A percentile compares a stretch with the other conserved stretches of the same genome.
Conservation (phyloP, 805 yeast species). For the Metahyphopichia silvanorum region DNA sequence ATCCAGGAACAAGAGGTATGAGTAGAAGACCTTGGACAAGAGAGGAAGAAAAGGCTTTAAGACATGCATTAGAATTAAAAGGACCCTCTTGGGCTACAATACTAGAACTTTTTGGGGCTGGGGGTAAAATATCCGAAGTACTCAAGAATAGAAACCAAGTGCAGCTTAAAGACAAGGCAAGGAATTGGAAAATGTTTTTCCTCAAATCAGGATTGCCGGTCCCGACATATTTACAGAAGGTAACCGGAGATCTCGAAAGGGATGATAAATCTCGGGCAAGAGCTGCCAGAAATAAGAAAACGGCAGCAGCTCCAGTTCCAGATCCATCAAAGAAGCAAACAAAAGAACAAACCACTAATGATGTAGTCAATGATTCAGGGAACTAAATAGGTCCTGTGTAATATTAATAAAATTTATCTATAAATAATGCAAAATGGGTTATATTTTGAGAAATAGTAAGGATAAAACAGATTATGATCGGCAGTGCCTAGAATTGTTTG, state of each 20-base stretch:
- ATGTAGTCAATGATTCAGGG: no score
- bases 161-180: slow-evolving; percentile 92
- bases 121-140: slow-evolving; percentile 80
- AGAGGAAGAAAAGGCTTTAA: slow-evolving; percentile 82
- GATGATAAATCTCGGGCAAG: slow-evolving; percentile 40
- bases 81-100: slow-evolving; percentile 97
- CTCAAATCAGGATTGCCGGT: slow-evolving; percentile 71
- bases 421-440: no score
- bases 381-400: no score
- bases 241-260: slow-evolving; percentile 80
- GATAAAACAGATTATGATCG: no score
- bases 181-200: slow-evolving; percentile 91
- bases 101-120: slow-evolving; percentile 87
- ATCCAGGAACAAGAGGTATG: slow-evolving; percentile 23
- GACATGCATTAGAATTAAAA: slow-evolving; percentile 72
- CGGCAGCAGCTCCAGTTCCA: slow-evolving; percentile 42
- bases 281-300: slow-evolving; percentile 26
- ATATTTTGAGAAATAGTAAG: no score
- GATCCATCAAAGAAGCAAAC: slow-evolving; percentile 7
- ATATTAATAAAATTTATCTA: no score
- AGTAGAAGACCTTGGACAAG: slow-evolving; percentile 76
- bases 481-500: no score
- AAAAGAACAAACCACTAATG: no score
- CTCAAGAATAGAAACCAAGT: slow-evolving; percentile 86
- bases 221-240: slow-evolving; percentile 76